phyloP scores from a whole-genome alignment of 805 yeast species.

The Saccharomycopsis synnaedendra region DNA sequence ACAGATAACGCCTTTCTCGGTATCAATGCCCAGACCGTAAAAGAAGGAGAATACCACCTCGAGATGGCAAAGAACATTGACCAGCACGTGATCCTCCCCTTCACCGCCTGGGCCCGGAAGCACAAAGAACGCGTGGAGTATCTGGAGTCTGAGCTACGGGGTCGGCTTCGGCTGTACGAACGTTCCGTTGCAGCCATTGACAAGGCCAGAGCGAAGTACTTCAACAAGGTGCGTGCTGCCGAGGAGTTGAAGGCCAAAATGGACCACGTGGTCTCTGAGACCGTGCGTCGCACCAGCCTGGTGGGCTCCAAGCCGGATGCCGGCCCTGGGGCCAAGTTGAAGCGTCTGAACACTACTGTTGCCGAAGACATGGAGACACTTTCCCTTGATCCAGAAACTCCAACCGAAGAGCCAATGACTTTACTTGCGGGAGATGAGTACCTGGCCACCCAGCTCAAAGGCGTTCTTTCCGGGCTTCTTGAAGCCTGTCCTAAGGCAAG shows the following conservation, averaged over 20 bases:
- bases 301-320: background rate
- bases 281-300: slow-evolving; percentile 5
- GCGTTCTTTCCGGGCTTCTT: slow-evolving; percentile 31
- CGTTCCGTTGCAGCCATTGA: slow-evolving; percentile 36
- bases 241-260: slow-evolving; percentile 50
- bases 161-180: slow-evolving; percentile 42
- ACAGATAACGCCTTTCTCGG: slow-evolving; percentile 53
- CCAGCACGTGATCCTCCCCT: slow-evolving; percentile 54
- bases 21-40: slow-evolving; percentile 38
- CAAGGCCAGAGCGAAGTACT: slow-evolving; percentile 52
- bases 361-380: slow-evolving; percentile 16
- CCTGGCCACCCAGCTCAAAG: slow-evolving; percentile 30
- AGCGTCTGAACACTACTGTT: slow-evolving; percentile 16
- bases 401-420: slow-evolving; percentile 19
- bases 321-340: slow-evolving; percentile 1
- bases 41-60: slow-evolving; percentile 48
- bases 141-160: slow-evolving; percentile 41
- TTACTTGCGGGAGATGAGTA: slow-evolving; percentile 28
- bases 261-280: slow-evolving; percentile 27
- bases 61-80: slow-evolving; percentile 53
- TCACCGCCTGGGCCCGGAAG: slow-evolving; percentile 61
- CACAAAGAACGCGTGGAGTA: slow-evolving; percentile 57
- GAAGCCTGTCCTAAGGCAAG: slow-evolving; percentile 39
- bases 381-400: slow-evolving; percentile 17
- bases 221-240: slow-evolving; percentile 62